Evolutionary conservation across 768 basidiomycete species (phyloP), one percentile per base, ranked within the genome.

Genomic region (Kwoniella heveanensis): DNA sequence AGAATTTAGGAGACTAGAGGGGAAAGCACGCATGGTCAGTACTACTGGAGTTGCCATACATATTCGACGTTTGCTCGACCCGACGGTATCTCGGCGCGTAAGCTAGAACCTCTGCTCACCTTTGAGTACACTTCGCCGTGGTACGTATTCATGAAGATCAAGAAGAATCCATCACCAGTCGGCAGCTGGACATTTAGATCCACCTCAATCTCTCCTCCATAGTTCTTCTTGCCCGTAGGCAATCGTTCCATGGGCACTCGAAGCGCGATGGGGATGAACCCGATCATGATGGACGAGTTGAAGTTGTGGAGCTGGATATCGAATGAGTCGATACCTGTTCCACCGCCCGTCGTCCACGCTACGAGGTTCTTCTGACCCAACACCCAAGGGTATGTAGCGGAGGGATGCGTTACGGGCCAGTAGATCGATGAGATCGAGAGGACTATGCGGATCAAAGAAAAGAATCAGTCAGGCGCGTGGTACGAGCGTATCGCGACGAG

Each of bases 271-370:
- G 68, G 70, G 26, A 77, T 59, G 61, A 76, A 78, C 3, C 78
- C 78, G 22, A 62, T 66, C 75, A 77, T 70, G 59, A 77, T 69
- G 22, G 65, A 68, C 26, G 63, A 44, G 55, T 77, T 77, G 13
- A 57, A 57, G 62, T 78, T 76, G 64, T 76, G 73, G 10, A 79
- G 60, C 60, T 79, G 78, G 46, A 79, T 74, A 62, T 79, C 78
- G 54, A 79, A 79, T 17, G 69, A 67, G 44, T 70, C 55, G 57
- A 79, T 70, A 60, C 77, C 78, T 1, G 72, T 72, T 21, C 72
- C 77, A 49, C 74, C 78, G 44, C 75, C 78, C 22, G 70, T 74
- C 17, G 57, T 56, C 77, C 77, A 79, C n/a, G 69, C 57, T 19
- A 77, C 51, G 6, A 71, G 32, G 67, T 77, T 78, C 39, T 74